Evolutionary conservation across 2,329 filamentous ascomycete species (phyloP), one percentile per base, ranked within the genome.

Genomic region (Diplodia sapinea): DNA sequence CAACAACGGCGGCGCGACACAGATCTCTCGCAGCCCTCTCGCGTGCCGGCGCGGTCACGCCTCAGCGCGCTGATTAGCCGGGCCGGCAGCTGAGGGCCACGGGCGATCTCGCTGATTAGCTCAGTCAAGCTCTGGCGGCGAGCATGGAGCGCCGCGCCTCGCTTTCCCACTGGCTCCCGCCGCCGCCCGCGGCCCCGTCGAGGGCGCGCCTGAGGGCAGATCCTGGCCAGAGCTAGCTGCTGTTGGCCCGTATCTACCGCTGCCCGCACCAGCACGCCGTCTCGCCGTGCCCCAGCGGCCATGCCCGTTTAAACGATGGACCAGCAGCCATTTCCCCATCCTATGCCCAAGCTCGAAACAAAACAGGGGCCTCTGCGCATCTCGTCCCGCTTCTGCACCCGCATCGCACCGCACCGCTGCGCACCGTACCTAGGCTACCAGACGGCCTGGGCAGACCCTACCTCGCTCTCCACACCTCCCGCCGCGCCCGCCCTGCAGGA

Each of bases 331-430:
- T 51, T 51, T 61, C 64, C 64, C 64, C 64, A 66, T 66, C 52
- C 36, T 36, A 36, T 56, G 64, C 52, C 64, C 64, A 66, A 66
- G 64, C 72, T 71, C 72, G 71, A 74, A 74, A 73, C 73, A 68
- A 73, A 74, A 71, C 70, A 69, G 69, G 70, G 70, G 71, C 71
- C 65, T 70, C 68, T 68, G 70, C 71, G 70, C 71, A 71, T 68
- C 69, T 65, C 52, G 65, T 73, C 70, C 72, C 71, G 70, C 71
- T 68, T 67, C 74, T 76, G 76, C 70, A 72, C 70, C 70, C 70
- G 68, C 70, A 75, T 59, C 62, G 67, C 67, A 75, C 74, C 73
- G 73, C 74, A 72, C 70, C 73, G 73, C 74, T 73, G 71, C 72
- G 74, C 74, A 74, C 74, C 61, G 74, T 73, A 68, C 38, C 51